phyloP scores from a whole-genome alignment of 2,329 filamentous ascomycete genomes.

The Ascocoryne sarcoides region DNA sequence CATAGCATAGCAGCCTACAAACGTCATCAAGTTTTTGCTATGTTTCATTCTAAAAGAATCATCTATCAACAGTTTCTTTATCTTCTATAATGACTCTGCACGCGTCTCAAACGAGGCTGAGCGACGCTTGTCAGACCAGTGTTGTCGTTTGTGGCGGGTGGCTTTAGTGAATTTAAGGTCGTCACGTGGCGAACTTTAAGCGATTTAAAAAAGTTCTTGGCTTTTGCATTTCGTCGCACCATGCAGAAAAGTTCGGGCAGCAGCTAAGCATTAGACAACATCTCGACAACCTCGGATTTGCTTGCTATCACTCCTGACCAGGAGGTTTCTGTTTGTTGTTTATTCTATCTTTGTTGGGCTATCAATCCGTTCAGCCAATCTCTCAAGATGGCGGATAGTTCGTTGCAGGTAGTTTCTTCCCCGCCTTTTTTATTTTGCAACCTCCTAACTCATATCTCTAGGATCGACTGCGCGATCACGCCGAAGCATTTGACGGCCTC shows the following conservation, averaged over 20 bases:
- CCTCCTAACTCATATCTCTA: conserved; percentile 23
- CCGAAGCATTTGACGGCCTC: conserved; percentile 39
- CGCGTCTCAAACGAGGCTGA: background rate
- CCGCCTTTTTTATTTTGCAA: conserved; percentile 14
- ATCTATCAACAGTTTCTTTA: too few relatives aligned
- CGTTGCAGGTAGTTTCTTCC: conserved; percentile 24
- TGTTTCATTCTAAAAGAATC: too few relatives aligned
- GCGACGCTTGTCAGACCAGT: background rate
- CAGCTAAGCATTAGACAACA: background rate
- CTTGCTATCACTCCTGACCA: too few relatives aligned
- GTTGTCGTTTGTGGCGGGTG: background rate
- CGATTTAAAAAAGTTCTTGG: background rate
- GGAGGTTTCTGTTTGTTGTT: too few relatives aligned
- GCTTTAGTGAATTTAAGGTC: background rate
- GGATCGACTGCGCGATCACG: conserved; percentile 43
- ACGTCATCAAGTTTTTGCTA: too few relatives aligned
- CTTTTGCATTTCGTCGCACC: background rate
- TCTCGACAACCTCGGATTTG: too few relatives aligned
- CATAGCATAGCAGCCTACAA: too few relatives aligned
- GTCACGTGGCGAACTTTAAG: background rate
- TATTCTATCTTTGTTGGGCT: too few relatives aligned
- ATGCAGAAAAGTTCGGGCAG: background rate
- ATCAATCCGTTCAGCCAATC: background rate
- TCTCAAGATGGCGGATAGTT: conserved; percentile 27
- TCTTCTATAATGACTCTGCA: background rate